Base-by-base conservation (phyloP, 768 basidiomycete genomes). In the Tricholoma bakamatsutake region DNA sequence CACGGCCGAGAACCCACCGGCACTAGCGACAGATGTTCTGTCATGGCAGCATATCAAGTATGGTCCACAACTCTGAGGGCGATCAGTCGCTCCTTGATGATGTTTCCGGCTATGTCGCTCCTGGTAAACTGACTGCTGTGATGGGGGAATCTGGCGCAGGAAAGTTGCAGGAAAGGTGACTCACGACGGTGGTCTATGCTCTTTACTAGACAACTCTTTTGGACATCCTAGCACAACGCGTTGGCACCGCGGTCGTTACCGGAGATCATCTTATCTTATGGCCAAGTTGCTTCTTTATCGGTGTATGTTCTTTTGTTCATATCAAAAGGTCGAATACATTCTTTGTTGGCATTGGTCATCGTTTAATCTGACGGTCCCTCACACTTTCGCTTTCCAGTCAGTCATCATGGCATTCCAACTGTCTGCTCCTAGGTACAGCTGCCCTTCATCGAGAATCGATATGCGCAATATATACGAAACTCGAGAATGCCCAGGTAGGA, bases 101-200 rank as follows among this genome's bases (percentile, higher is more conserved):
- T 47, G 78, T 94, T 10, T 87, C 83, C 27, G 91, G 91, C 0
- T 93, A 80, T 67, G 90, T 91, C 17, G 82, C 80, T 11, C 88
- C 88, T 0, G 88, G 88, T 0, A 87, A 76, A 53, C 68, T 88
- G 56, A 85, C 83, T 0, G 84, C 84, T 46, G 76, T 80, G 61
- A 88, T 82, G 87, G 88, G 73, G 63, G 74, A 63, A 70, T 72
- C 57, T 48, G 69, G 64, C 28, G 64, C 66, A 35, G 69, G 69
- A 1, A 69, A 76, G 28, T 30, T 31, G 64, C 66, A 35, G 69
- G 69, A 1, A 69, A 76, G 28, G 46, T 31, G 10, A 48, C 1
- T 9, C 4, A 5, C 7, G 10, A 13, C 15, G 1, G 8, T 15
- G 13, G 9, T 2, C 31, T 47, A 30, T 30, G 4, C n/a, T n/a